Conservation (phyloP, 306 rosid species). For the Oemleria cerasiformis region DNA sequence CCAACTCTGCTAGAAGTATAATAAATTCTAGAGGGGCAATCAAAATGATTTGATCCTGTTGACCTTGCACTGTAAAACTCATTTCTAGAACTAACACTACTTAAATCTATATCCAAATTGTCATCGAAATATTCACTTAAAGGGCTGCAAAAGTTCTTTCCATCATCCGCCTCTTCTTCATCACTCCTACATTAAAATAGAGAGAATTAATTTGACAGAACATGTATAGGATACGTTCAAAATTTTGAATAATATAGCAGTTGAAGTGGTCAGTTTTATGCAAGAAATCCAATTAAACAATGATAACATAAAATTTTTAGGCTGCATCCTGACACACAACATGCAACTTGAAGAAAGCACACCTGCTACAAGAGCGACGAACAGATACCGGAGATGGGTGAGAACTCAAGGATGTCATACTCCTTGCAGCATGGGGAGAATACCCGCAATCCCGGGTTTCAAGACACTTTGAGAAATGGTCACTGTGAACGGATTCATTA, state of each 20-base stretch:
- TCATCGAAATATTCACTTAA: conserved; percentile 66
- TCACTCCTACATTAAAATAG: conserved; percentile 60
- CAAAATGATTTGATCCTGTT: conserved; percentile 65
- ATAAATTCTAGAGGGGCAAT: conserved; percentile 74
- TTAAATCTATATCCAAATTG: conserved; percentile 64
- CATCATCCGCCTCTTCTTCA: conserved; percentile 69
- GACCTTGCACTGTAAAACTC: conserved; percentile 50
- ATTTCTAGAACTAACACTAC: conserved; percentile 76
- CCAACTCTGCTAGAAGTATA: conserved; percentile 55
- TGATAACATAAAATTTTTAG: conserved; percentile 11
- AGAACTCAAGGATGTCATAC: conserved; percentile 45
- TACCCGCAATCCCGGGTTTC: conserved; percentile 46
- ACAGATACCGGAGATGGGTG: conserved; percentile 51
- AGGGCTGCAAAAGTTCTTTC: conserved; percentile 62
- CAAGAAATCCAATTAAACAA: conserved; percentile 7
- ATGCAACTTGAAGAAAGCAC: conserved; percentile 12
- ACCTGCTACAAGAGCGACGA: conserved; percentile 62
- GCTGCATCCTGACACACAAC: conserved; percentile 1
- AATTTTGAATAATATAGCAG: not conserved
- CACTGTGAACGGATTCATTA: conserved; percentile 43
- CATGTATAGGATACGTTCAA: not conserved
- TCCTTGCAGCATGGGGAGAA: conserved; percentile 47
- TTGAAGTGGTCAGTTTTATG: not conserved
- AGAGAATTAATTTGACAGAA: conserved; percentile 8
- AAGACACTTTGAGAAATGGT: conserved; percentile 43